Evolutionary conservation across 352 stramenopile species (phyloP).

Genomic region (Hyaloperonospora brassicae): DNA sequence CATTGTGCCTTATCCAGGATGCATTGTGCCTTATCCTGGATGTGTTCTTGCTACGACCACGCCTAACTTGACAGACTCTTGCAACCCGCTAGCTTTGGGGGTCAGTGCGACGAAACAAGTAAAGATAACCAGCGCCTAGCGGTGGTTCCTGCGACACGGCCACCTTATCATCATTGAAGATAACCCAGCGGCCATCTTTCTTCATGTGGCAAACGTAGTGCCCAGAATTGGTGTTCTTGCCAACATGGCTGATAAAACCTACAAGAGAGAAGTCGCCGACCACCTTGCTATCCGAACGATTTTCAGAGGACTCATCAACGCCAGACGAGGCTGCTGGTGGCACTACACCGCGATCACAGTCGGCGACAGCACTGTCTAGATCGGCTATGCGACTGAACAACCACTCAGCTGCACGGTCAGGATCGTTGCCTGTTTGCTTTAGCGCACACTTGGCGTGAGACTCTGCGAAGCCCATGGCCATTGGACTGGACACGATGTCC

Average conservation of each 20-base stretch:
- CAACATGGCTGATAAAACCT: constrained; percentile 98
- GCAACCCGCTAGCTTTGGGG: constrained; percentile 10
- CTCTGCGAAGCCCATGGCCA: constrained; percentile 86
- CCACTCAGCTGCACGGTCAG: constrained; percentile 95
- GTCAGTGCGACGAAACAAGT: constrained; percentile 86
- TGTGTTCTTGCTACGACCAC: too few relatives aligned
- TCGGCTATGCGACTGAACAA: constrained; percentile 97
- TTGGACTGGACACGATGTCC: constrained; percentile 52
- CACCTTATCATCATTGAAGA: constrained; percentile 99
- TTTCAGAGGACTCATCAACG: constrained; percentile 16
- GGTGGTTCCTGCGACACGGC: constrained; percentile 91
- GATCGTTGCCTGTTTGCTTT: constrained; percentile 85
- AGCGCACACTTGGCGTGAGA: constrained; percentile 89
- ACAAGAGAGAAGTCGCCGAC: constrained; percentile 88
- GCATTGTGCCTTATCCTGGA: too few relatives aligned
- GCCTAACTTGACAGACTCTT: neutral
- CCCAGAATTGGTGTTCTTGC: constrained; percentile 94
- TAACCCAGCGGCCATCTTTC: constrained; percentile 94
- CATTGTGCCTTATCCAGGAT: too few relatives aligned
- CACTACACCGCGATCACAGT: constrained; percentile 48
- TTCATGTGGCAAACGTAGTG: constrained; percentile 99
- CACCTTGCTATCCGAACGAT: constrained; percentile 49
- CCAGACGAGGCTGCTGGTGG: constrained; percentile 15
- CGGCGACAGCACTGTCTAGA: constrained; percentile 86
- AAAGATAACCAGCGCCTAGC: constrained; percentile 93